A percentile compares a stretch with the other conserved stretches of the same genome.
These are phyloP conservation scores for Clarireedia hainanense DNA, from an alignment of 2,329 filamentous ascomycete genomes.

Conservation along the genomic window DNA sequence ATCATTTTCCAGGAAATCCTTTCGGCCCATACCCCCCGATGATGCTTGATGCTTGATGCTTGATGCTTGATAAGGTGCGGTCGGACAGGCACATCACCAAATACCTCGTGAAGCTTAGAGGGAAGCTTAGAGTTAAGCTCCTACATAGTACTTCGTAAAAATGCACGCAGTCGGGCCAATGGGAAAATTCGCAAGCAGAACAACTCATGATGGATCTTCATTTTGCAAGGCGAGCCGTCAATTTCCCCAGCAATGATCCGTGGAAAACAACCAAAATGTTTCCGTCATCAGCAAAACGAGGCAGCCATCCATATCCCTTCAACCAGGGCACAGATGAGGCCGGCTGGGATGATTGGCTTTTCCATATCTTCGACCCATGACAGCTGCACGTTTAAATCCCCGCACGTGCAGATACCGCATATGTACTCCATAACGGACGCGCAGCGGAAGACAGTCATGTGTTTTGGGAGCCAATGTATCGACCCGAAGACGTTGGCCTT, in stretches of 20 bases:
- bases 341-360: slow-evolving; percentile 16
- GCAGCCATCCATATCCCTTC: slow-evolving; percentile 13
- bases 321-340: slow-evolving; percentile 8
- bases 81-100: not conserved
- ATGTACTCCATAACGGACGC: slow-evolving; percentile 15
- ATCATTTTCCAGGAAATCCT: not conserved
- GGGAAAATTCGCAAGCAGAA: not conserved
- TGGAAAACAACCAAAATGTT: not conserved
- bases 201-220: not conserved
- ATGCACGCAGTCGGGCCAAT: not conserved
- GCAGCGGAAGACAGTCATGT: slow-evolving; percentile 21
- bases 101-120: too few species aligned
- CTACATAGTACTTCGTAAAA: not conserved
- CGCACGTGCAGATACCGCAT: slow-evolving; percentile 18
- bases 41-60: not conserved
- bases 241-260: not conserved
- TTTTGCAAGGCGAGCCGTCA: not conserved
- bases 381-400: slow-evolving; percentile 14
- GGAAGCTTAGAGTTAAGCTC: too few species aligned
- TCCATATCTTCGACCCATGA: slow-evolving; percentile 9
- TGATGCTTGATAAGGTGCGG: not conserved
- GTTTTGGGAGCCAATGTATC: slow-evolving; percentile 11
- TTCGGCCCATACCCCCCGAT: slow-evolving; percentile 5
- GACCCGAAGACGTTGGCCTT: not conserved
- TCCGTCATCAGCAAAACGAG: slow-evolving; percentile 9